Evolutionary conservation across 805 yeast species (phyloP).

Genomic region (Schwanniomyces yamadae): DNA sequence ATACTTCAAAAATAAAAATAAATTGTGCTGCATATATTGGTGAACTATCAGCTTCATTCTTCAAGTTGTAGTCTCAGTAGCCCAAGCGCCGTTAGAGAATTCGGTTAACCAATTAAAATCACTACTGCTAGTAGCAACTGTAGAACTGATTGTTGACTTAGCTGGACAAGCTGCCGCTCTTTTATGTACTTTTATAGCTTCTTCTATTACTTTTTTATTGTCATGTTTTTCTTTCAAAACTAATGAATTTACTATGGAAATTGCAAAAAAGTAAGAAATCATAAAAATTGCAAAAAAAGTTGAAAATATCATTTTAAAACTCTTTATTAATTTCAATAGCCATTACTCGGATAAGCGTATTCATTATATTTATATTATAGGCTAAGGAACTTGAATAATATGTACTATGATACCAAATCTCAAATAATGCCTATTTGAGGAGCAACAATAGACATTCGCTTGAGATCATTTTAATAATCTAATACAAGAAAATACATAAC

Average conservation of each 20-base stretch:
- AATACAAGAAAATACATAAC: too few species aligned
- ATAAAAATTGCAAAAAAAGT: background rate
- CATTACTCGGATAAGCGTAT: too few species aligned
- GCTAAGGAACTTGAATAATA: too few species aligned
- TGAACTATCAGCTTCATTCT: too few species aligned
- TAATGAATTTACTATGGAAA: background rate
- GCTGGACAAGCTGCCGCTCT: slow-evolving; percentile 2
- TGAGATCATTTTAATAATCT: too few species aligned
- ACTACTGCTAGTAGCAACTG: background rate
- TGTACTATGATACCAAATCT: too few species aligned
- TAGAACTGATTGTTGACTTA: background rate
- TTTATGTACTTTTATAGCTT: slow-evolving; percentile 1
- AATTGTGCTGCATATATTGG: too few species aligned
- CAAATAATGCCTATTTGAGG: too few species aligned
- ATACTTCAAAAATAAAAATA: background rate
- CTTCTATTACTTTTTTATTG: background rate
- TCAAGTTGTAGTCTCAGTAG: slow-evolving; percentile 7
- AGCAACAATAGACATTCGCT: too few species aligned
- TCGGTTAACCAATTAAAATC: background rate
- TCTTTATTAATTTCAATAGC: too few species aligned
- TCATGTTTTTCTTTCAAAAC: background rate
- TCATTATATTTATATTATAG: too few species aligned
- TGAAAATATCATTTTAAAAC: background rate
- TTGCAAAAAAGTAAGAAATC: background rate
- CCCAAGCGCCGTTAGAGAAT: slow-evolving; percentile 1